Percentiles rank a stretch among this genome's conserved stretches.
phyloP scores from a whole-genome alignment of 495 filamentous ascomycete genomes.

The Neurospora terricola region DNA sequence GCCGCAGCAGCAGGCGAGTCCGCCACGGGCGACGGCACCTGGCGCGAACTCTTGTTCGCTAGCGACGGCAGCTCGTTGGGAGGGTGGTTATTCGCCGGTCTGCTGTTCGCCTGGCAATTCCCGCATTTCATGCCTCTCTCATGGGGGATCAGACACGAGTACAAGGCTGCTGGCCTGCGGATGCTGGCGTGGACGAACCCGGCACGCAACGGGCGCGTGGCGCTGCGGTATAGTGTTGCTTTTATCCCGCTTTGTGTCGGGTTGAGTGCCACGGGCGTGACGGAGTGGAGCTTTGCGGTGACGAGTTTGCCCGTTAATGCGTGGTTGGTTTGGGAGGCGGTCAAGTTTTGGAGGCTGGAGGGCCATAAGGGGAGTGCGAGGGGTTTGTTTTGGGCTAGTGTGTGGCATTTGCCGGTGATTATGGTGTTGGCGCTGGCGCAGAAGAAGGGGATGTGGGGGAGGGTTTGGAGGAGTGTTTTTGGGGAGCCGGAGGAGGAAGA shows the following conservation, averaged over 20 bases:
- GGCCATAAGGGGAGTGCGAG: constrained; percentile 75
- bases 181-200: constrained; percentile 92
- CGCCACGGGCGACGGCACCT: constrained; percentile 60
- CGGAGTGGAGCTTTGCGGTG: constrained; percentile 77
- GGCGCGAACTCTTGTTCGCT: constrained; percentile 63
- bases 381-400: constrained; percentile 90
- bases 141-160: constrained; percentile 81
- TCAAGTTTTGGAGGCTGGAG: constrained; percentile 68
- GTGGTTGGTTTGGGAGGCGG: constrained; percentile 77
- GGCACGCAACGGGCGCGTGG: constrained; percentile 70
- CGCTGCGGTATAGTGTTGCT: constrained; percentile 73
- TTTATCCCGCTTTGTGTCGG: constrained; percentile 84
- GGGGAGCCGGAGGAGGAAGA: constrained; percentile 45
- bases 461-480: constrained; percentile 61
- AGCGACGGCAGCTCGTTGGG: constrained; percentile 49
- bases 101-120: constrained; percentile 95
- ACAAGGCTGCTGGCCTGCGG: constrained; percentile 73
- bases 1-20: constrained; percentile 82
- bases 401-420: constrained; percentile 90
- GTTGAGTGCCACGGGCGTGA: constrained; percentile 70
- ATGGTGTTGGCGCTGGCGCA: constrained; percentile 85
- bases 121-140: constrained; percentile 93
- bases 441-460: constrained; percentile 90
- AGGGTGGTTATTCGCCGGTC: constrained; percentile 77
- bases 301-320: constrained; percentile 74